Evolutionary conservation across 805 yeast genomes (phyloP), one percentile per base, ranked within the genome.

Genomic region (Kregervanrija delftensis): DNA sequence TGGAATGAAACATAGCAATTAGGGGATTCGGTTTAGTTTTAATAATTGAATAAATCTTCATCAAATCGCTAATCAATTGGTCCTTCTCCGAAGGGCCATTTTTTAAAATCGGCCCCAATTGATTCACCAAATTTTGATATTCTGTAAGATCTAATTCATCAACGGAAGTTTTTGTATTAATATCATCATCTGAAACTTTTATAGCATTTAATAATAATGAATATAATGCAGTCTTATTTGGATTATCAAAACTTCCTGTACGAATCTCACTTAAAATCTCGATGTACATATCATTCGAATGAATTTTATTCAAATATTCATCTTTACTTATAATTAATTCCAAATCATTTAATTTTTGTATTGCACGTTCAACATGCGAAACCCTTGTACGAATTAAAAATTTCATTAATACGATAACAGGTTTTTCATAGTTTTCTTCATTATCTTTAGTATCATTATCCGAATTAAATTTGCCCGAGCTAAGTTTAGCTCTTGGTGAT

Each of bases 251-350:
- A 15, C 42, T 41, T 1, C 53, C 52, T 1, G 49, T 39, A 13
- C 52, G 43, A 13, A 58, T 40, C 33, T 59, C 61, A 42, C 57
- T 54, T 43, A 56, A 17, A 5, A 57, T 37, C 39, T 55, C 61
- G 13, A 56, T 49, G 33, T 46, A 39, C 2, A 41, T 39, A 40
- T 58, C 58, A 30, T 50, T 42, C 1, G 50, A 39, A 38, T 57
- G 55, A 3, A 58, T 28, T 35, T 44, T 45, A 2, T 55, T 47
- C 12, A 53, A 41, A 39, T 50, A 58, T 6, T 46, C 53, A 16
- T 48, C 54, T 5, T 46, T 48, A 5, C 60, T 45, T 3, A 53
- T 37, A 2, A 46, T 16, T 37, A 48, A 37, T 4, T 47, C 44
- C 1, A 45, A 11, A 9, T 40, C 37, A 16, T 56, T 45, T 2